Base-by-base conservation (phyloP, 768 basidiomycete species). In the Mycena pura region DNA sequence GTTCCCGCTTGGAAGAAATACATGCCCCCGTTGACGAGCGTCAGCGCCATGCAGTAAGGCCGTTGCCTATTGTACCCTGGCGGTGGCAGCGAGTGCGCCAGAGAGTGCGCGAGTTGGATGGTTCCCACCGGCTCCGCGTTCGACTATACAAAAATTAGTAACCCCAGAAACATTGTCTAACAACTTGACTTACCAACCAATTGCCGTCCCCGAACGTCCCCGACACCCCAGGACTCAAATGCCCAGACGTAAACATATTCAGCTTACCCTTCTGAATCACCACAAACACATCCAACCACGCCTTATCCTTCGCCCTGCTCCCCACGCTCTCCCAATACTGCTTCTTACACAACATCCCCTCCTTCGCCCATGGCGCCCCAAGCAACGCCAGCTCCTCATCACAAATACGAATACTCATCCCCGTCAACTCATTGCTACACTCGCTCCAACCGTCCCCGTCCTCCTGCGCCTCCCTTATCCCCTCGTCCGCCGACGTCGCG, bases 1-100 rank as follows among this genome's bases (percentile, higher is more conserved):
- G 97, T 99, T 2, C 97, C 97, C 1, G 96, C 95, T 75, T 99
- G 97, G 82, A 97, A 97, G 80, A 98, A 97, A 75, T 90, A 96
- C n/a, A 95, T 91, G 3, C 89, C 93, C 10, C 95, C 95, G 66
- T 87, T 88, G 6, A 95, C 81, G 53, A 96, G 81, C 1, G 95
- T 95, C 46, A 99, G 78, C 11, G 94, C 94, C 89, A 99, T 96
- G 73, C 95, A 97, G 71, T 96, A 84, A 5, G 96, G 95, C 21
- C 96, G 88, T 70, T 93, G 88, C 24, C 90, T 80, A 70, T 90
- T 93, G 78, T 97, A 97, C 28, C 96, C 96, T 0, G 95, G 95
- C 1, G 92, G 88, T 2, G 96, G 96, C 45, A 99, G 77, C 3
- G 90, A 82, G 69, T 95, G 92, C 1, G 95, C 89, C 57, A 97